Base-by-base conservation (phyloP, 176 grass and related monocot genomes). In the Oryza rufipogon region DNA sequence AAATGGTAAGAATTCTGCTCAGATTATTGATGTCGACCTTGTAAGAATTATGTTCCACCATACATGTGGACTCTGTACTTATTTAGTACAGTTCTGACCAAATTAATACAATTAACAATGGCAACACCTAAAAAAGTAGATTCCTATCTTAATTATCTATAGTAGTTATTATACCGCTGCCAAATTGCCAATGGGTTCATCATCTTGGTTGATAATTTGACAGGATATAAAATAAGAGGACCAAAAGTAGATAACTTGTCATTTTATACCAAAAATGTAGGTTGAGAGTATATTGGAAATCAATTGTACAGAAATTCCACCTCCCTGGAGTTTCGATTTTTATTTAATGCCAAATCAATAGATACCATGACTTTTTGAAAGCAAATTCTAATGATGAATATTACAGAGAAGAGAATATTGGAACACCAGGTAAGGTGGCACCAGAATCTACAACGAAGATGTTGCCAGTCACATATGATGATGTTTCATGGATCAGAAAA, bases 341-440 rank as follows among this genome's bases (percentile, higher is more conserved):
- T 68, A 25, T 5, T 77, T 44, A 6, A 75, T 41, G 3, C 22
- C 38, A 6, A 70, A 68, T 26, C 30, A 26, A 26, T 65, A 63
- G 10, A 7, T 20, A 42, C 4, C 12, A 33, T 83, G 54, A 30
- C 16, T 44, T 45, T 3, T 23, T 63, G n/a, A 63, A n/a, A 42
- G 20, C 47, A 80, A 80, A 63, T 10, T 79, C 12, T 39, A 81
- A 30, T 58, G 52, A 71, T 1, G 12, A 10, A 46, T 12, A 83
- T 87, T 83, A 98, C 26, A 98, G 81, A 45, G 93, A 98, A 65
- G 91, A 98, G 87, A 87, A 98, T 77, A 98, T 74, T 14, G 96
- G 96, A 66, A 95, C 56, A 74, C 93, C 96, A 46, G 93, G 82
- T 80, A 95, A 14, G 41, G 77, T 90, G 61, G 42, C 87, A 74